Evolutionary conservation across 78 protist species (phyloP).

Genomic region (Pigoraptor vietnamica): DNA sequence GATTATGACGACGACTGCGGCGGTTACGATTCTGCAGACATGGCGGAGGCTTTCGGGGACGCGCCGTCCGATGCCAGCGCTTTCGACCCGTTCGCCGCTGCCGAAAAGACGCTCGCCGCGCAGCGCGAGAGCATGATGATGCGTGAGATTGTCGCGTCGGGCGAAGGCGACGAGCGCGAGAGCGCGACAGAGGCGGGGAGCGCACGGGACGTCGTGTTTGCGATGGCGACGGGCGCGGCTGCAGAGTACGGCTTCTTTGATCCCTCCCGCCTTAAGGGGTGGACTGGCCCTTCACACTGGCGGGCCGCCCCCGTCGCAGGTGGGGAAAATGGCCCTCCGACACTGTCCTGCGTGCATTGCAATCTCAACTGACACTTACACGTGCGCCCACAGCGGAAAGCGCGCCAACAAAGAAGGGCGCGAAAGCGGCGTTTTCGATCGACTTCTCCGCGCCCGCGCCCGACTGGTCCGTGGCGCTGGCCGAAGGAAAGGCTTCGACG

Average conservation of each 20-base stretch:
- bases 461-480: background rate
- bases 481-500: conserved; percentile 27
- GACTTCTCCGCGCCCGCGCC: conserved; percentile 29
- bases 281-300: conserved; percentile 80
- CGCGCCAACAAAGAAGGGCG: background rate
- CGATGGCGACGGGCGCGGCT: background rate
- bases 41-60: background rate
- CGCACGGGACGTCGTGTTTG: background rate
- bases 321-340: background rate
- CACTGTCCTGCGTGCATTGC: background rate
- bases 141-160: background rate
- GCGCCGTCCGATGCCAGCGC: background rate
- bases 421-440: conserved; percentile 13
- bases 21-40: background rate
- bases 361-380: too few relatives aligned
- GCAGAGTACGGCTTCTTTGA: conserved; percentile 39
- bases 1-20: background rate
- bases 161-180: background rate
- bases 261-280: conserved; percentile 19
- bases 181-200: background rate
- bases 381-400: background rate
- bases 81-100: background rate
- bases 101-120: background rate
- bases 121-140: background rate
- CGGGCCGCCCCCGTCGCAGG: background rate